Evolutionary conservation across 441 rosid genomes (phyloP), one percentile per base, ranked within the genome.

Genomic region (Manihot esculenta): DNA sequence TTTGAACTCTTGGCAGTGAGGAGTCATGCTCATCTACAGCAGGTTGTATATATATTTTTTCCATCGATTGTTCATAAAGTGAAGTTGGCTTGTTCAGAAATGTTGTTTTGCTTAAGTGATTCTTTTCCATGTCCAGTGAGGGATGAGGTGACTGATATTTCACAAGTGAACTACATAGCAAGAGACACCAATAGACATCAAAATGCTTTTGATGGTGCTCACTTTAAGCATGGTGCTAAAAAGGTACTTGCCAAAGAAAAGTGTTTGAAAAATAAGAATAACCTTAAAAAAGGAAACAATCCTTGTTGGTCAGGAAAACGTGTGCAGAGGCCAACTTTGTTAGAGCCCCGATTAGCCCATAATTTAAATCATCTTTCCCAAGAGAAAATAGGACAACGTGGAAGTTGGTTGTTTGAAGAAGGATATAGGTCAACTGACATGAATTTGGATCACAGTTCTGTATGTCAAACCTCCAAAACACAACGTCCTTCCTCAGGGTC

Each of bases 21-120:
- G 96, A 86, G 81, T 92, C 97, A 47, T 83, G 89, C 93, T 89
- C 92, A 13, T 89, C 95, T 72, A 81, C 85, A 64, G 89, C 93
- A 89, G 97, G 97, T 91, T 71, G 60, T 38, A 74, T 38, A 38
- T n/a, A n/a, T n/a, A n/a, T n/a, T n/a, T n/a, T n/a, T n/a, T n/a
- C n/a, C 63, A 58, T 59, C 44, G 58, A 55, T 64, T 23, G 51
- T 62, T 68, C 35, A 45, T 59, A 45, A 67, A 72, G 61, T 64
- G 64, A 73, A 49, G 27, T 62, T 64, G 44, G 9, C 71, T 23
- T 44, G 9, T 12, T 24, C 11, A 44, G 33, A 26, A 17, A n/a
- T 57, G 55, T 53, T 68, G 56, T 35, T 76, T 50, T 57, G 54
- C 26, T 58, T 35, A 48, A 68, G 23, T 12, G 58, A 70, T 38